Evolutionary conservation across 495 filamentous ascomycete genomes (phyloP).

Genomic region (Clohesyomyces aquaticus): DNA sequence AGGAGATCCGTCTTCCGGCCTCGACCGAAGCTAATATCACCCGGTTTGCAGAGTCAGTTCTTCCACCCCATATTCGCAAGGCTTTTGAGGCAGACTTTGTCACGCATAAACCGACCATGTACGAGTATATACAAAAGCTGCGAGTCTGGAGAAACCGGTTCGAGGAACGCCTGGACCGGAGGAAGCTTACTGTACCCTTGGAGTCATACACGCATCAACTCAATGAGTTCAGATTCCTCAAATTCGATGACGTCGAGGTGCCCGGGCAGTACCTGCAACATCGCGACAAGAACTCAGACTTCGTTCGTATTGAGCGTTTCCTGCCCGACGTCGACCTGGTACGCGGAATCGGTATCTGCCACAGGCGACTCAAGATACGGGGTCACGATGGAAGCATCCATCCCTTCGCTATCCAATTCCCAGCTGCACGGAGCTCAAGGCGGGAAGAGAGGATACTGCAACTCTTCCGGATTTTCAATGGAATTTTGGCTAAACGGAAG

Average conservation of each 20-base stretch:
- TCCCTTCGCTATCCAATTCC: constrained; percentile 93
- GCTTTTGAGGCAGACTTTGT: constrained; percentile 98
- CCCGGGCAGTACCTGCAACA: constrained; percentile 96
- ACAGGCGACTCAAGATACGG: constrained; percentile 90
- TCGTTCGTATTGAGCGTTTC: constrained; percentile 95
- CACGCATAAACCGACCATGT: constrained; percentile 87
- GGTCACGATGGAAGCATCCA: constrained; percentile 97
- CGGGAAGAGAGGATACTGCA: constrained; percentile 94
- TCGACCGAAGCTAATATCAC: constrained; percentile 96
- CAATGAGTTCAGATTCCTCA: constrained; percentile 94
- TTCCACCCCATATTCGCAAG: constrained; percentile 87
- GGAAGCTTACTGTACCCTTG: constrained; percentile 66
- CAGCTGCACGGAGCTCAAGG: constrained; percentile 85
- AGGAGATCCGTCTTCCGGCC: constrained; percentile 84
- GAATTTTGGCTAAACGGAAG: constrained; percentile 83
- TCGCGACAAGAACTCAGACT: constrained; percentile 98
- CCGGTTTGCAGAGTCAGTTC: constrained; percentile 92
- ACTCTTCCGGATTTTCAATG: constrained; percentile 98
- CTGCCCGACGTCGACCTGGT: constrained; percentile 91
- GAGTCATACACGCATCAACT: constrained; percentile 85
- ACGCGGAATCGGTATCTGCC: constrained; percentile 82
- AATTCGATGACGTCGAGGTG: constrained; percentile 97
- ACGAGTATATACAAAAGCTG: constrained; percentile 95
- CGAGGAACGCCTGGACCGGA: constrained; percentile 95
- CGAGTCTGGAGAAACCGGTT: constrained; percentile 97